Percentiles rank a stretch among this genome's conserved stretches.
Conservation (phyloP, 257 asterid genomes). For the Penstemon barbatus region DNA sequence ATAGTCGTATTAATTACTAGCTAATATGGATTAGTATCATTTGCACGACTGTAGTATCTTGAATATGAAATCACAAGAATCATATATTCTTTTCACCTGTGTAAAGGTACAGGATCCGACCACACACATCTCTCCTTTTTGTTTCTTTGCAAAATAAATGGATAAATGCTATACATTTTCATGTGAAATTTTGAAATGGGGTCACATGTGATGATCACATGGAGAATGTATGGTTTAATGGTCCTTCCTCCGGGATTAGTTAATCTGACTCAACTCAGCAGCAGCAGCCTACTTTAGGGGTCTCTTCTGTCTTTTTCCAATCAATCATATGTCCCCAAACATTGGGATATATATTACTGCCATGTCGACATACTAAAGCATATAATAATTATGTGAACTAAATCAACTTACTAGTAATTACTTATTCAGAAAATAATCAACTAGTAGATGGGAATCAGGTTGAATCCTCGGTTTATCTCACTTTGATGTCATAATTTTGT, state of each 20-base stretch:
- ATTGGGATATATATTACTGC: neutral
- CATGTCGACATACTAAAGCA: too few relatives aligned
- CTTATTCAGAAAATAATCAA: too few relatives aligned
- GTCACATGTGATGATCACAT: constrained; percentile 54
- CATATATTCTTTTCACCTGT: neutral
- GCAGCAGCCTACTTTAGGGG: constrained; percentile 21
- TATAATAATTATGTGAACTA: too few relatives aligned
- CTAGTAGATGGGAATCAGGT: too few relatives aligned
- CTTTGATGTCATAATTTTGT: too few relatives aligned
- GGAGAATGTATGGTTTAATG: constrained; percentile 46
- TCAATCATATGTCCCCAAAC: constrained; percentile 19
- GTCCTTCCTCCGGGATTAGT: constrained; percentile 35
- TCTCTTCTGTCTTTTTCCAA: constrained; percentile 22
- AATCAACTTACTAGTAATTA: too few relatives aligned
- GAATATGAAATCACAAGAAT: constrained; percentile 11
- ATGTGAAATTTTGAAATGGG: constrained; percentile 6
- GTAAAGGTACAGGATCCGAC: too few relatives aligned
- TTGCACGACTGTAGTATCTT: constrained; percentile 25
- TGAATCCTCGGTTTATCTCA: too few relatives aligned
- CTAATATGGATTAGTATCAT: neutral
- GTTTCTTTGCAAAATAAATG: neutral
- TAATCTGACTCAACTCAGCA: constrained; percentile 9
- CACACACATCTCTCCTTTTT: too few relatives aligned
- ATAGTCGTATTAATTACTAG: neutral
- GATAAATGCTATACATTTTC: neutral